These are phyloP conservation scores for Sporothrix sp. DNA, from an alignment of 2,329 filamentous ascomycete genomes.

Conservation along the genomic window DNA sequence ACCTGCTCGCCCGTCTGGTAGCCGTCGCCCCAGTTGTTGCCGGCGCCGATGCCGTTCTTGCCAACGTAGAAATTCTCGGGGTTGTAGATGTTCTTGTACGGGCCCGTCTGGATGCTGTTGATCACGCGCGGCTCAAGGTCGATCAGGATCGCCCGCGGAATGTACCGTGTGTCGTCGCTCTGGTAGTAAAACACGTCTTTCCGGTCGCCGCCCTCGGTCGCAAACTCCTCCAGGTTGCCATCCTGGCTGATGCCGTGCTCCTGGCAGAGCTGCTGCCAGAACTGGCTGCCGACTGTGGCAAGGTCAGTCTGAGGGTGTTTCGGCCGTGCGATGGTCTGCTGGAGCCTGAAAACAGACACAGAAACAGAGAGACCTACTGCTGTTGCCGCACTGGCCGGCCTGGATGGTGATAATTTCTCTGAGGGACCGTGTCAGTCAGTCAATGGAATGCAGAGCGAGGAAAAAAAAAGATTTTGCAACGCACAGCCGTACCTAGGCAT, in stretches of 20 bases:
- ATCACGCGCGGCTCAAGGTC: conserved; percentile 91
- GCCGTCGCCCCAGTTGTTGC: conserved; percentile 97
- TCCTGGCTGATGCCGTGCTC: conserved; percentile 98
- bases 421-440: conserved; percentile 3
- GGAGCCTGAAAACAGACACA: neutral
- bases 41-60: conserved; percentile 85
- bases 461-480: too few species aligned
- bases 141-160: conserved; percentile 88
- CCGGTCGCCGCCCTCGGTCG: conserved; percentile 91
- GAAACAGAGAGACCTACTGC: conserved; percentile 70
- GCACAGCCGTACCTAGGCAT: conserved; percentile 32
- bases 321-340: too few species aligned
- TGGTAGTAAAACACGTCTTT: conserved; percentile 99
- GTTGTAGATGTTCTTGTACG: conserved; percentile 98
- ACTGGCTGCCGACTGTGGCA: conserved; percentile 82
- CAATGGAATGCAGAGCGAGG: too few species aligned
- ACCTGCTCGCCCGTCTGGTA: conserved; percentile 88
- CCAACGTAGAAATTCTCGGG: conserved; percentile 98
- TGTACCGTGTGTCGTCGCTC: conserved; percentile 97
- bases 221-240: conserved; percentile 94
- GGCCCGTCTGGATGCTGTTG: conserved; percentile 81
- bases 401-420: conserved; percentile 99
- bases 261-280: conserved; percentile 97
- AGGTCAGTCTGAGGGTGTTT: conserved; percentile 25
- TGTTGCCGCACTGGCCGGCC: conserved; percentile 98